These are phyloP conservation scores for Hemisphaericaspora nanyangensis DNA, from an alignment of 805 yeast genomes.

Conservation along the genomic window DNA sequence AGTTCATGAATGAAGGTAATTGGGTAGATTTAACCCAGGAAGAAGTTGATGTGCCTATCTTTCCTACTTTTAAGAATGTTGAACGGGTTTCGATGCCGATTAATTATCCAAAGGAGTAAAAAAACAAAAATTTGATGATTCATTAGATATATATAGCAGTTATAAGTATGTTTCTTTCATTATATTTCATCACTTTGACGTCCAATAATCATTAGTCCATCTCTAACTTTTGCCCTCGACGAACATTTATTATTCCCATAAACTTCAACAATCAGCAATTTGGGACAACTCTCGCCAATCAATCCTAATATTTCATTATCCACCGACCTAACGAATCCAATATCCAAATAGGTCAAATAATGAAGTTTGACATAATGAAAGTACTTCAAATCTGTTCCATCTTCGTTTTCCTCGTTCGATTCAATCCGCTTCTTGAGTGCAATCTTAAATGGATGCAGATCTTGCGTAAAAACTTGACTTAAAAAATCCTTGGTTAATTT, in stretches of 20 bases:
- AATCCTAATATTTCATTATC: slow-evolving; percentile 65
- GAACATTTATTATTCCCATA: slow-evolving; percentile 77
- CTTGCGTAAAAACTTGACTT: slow-evolving; percentile 40
- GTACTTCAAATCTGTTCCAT: slow-evolving; percentile 6
- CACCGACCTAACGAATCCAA: slow-evolving; percentile 75
- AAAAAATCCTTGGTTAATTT: slow-evolving; percentile 50
- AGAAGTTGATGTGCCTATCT: slow-evolving; percentile 20
- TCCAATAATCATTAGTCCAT: slow-evolving; percentile 64
- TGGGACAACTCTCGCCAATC: slow-evolving; percentile 56
- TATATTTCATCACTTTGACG: slow-evolving; percentile 67
- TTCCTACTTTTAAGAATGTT: slow-evolving; percentile 61
- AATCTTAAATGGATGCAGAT: slow-evolving; percentile 16
- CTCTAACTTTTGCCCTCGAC: slow-evolving; percentile 45
- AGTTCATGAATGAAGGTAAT: slow-evolving; percentile 14
- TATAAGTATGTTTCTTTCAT: neutral
- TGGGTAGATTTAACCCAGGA: slow-evolving; percentile 18
- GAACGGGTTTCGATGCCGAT: slow-evolving; percentile 56
- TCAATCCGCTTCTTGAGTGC: slow-evolving; percentile 5
- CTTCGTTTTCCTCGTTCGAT: slow-evolving; percentile 8
- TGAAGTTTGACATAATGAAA: slow-evolving; percentile 39
- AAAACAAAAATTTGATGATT: slow-evolving; percentile 2
- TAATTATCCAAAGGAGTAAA: slow-evolving; percentile 30
- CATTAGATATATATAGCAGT: neutral
- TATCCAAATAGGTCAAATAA: slow-evolving; percentile 61
- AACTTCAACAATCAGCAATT: slow-evolving; percentile 66